Percentiles rank a stretch among this genome's conserved stretches.
phyloP scores from a whole-genome alignment of 2,329 filamentous ascomycete species.

The Xylaria sp. region DNA sequence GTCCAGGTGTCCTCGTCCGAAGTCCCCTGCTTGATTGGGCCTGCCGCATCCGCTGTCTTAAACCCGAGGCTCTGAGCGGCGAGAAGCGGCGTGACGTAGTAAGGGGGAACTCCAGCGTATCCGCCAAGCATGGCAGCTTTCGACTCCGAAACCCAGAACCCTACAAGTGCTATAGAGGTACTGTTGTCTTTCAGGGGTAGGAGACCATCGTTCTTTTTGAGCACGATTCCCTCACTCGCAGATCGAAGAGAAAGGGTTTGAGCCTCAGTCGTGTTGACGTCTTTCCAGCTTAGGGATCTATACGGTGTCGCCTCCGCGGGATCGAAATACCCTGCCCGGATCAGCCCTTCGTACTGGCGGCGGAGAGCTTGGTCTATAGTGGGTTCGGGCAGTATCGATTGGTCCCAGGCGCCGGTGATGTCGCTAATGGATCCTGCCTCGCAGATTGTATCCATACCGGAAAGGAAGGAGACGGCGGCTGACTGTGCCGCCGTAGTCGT shows the following conservation, averaged over 20 bases:
- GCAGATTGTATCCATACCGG: conserved; percentile 42
- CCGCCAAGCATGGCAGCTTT: conserved; percentile 26
- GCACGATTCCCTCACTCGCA: conserved; percentile 31
- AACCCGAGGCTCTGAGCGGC: conserved; percentile 52
- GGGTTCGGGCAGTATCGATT: conserved; percentile 31
- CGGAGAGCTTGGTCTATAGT: conserved; percentile 36
- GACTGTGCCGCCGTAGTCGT: conserved; percentile 40
- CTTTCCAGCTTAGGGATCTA: conserved; percentile 29
- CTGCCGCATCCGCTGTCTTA: conserved; percentile 47
- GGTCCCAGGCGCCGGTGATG: conserved; percentile 35
- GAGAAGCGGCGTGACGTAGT: conserved; percentile 53
- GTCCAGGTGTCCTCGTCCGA: conserved; percentile 40
- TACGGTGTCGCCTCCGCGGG: conserved; percentile 26
- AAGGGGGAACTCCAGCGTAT: conserved; percentile 56
- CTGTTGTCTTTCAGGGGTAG: conserved; percentile 27
- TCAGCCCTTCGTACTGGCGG: conserved; percentile 38
- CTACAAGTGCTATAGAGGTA: conserved; percentile 29
- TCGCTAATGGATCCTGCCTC: conserved; percentile 34
- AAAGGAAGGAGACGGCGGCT: conserved; percentile 38
- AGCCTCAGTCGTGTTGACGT: conserved; percentile 31
- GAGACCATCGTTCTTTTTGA: conserved; percentile 34
- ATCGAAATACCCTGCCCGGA: conserved; percentile 40
- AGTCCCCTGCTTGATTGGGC: conserved; percentile 32
- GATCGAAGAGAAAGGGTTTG: conserved; percentile 31
- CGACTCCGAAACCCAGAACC: conserved; percentile 30